Evolutionary conservation across 148 eudicot species (phyloP), one percentile per base, ranked within the genome.

Genomic region (Fallopia convolvulus): DNA sequence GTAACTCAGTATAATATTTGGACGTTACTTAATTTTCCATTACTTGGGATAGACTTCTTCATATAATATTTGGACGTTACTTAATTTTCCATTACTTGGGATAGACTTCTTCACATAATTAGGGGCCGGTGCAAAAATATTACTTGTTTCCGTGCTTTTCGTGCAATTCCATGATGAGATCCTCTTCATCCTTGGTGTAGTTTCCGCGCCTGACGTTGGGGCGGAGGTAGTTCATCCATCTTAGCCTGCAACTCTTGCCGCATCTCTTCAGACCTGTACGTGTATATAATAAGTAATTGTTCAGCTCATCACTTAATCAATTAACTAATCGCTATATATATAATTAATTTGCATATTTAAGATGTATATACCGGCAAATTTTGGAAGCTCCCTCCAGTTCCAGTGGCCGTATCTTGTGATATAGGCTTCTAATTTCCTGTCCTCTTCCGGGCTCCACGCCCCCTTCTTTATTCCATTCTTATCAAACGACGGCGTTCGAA

Each of bases 211-310:
- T 84, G n/a, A 88, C 74, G 75, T 77, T 80, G 0, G 89, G 91
- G 21, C 82, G 82, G 66, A 88, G 72, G 49, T 88, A 88, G 71
- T 88, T 88, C 80, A 84, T 65, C 91, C 91, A 88, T 60, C 91
- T 50, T 14, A 88, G 75, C 63, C 89, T 77, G 77, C 89, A 88
- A 75, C 91, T 88, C 85, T 88, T 88, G 1, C 89, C 91, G 9
- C 91, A 88, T 53, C 89, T 84, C 30, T 80, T 32, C 8, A 88
- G 80, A 33, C 91, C 91, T 88, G 26, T 60, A 26, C 20, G 21
- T 23, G 21, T 23, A 21, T 23, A 60, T 26, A 26, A 26, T 26
- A 26, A 26, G 30, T 26, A 26, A 26, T 26, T 26, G 30, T 26
- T 26, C 30, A 26, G 30, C 0, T 53, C 39, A 36, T 36, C 39